Evolutionary conservation across 495 filamentous ascomycete genomes (phyloP).

Genomic region (Niebla homalea): DNA sequence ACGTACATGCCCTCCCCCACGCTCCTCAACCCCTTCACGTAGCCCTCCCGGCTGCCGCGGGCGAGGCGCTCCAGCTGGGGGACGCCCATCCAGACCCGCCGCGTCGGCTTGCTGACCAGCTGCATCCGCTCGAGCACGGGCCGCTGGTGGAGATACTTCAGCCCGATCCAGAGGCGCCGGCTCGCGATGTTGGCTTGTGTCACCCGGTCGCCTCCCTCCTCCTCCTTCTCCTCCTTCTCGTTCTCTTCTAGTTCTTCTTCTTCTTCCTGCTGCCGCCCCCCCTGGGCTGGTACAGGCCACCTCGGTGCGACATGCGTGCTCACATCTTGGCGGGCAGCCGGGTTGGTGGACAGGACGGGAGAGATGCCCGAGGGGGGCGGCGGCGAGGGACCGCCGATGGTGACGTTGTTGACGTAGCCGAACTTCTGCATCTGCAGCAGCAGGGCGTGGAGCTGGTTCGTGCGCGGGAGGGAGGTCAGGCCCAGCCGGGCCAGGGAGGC

Average conservation of each 20-base stretch:
- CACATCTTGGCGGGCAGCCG: constrained; percentile 2
- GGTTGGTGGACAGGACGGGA: constrained; percentile 22
- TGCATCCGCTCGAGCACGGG: constrained; percentile 63
- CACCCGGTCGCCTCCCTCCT: constrained; percentile 35
- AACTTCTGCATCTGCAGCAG: constrained; percentile 64
- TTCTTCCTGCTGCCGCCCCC: constrained; percentile 64
- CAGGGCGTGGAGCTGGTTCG: constrained; percentile 65
- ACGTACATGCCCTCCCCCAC: constrained; percentile 79
- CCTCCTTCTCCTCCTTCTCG: neutral
- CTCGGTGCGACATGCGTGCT: constrained; percentile 26
- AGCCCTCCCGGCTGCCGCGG: constrained; percentile 48
- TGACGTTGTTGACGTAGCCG: constrained; percentile 73
- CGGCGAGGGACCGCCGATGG: constrained; percentile 57
- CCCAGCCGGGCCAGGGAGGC: constrained; percentile 73
- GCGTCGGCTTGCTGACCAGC: constrained; percentile 65
- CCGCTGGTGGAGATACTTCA: constrained; percentile 86
- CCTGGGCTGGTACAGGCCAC: constrained; percentile 56
- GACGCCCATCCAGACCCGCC: constrained; percentile 51
- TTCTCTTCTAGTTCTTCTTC: constrained; percentile 22
- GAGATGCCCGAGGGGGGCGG: constrained; percentile 41
- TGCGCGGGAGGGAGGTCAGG: constrained; percentile 73
- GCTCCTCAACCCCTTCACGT: constrained; percentile 56
- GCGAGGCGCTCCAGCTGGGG: constrained; percentile 46
- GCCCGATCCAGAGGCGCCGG: constrained; percentile 73
- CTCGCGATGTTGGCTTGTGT: constrained; percentile 67